Base-by-base conservation (phyloP, 1,284 basidiomycete genomes). In the Neolentinus lepideus region DNA sequence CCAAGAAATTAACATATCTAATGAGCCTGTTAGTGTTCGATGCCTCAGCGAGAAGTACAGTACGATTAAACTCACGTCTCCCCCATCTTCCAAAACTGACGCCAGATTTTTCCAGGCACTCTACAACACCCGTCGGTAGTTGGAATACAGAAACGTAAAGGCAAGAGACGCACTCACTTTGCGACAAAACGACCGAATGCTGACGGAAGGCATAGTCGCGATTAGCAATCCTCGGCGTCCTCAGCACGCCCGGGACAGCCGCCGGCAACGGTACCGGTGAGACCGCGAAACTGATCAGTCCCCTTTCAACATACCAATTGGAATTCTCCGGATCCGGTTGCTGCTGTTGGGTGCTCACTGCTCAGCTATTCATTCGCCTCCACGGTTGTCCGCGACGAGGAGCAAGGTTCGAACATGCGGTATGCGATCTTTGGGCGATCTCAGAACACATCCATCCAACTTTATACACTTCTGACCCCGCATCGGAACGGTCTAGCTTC, bases 1-100 rank as follows among this genome's bases (percentile, higher is more conserved):
- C 77, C 64, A 87, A 83, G 72, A 85, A 84, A 67, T 89, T 88
- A 59, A 78, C 64, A 61, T 67, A 66, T 53, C 70, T 73, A 56
- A 29, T 50, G 11, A 9, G 21, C 24, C 22, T 6, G 27, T 27
- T 45, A 48, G 19, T 21, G 53, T 57, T 24, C 47, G 24, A 22
- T 26, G 46, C 9, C 33, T 27, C 29, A 33, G 53, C 46, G n/a
- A n/a, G n/a, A n/a, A n/a, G n/a, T n/a, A n/a, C n/a, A 55, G 33
- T 43, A 50, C 33, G 2, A 46, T 45, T 24, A 11, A 26, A 57
- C 59, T 57, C 55, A 63, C 59, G 61, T 54, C 62, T 63, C 59
- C 27, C 47, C 47, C 47, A 50, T 50, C 22, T 50, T 50, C 47
- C 22, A 50, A 26, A 50, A 29, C 22, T 43, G 38, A 6, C 38